Base-by-base conservation (phyloP, 371 early-diverging fungal genomes). In the Apophysomyces variabilis region DNA sequence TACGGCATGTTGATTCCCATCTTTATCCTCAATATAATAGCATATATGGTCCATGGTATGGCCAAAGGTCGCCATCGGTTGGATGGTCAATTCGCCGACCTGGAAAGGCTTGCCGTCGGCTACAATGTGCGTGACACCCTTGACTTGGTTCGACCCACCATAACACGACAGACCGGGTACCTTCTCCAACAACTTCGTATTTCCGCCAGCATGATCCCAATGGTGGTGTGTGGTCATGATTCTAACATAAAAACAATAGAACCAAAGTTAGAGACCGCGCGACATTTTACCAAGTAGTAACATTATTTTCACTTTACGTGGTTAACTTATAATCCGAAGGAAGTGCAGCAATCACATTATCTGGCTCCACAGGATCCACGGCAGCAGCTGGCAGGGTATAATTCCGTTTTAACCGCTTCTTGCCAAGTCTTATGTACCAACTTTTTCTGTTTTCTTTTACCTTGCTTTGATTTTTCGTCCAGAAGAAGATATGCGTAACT, bases 11-110 rank as follows among this genome's bases (percentile, higher is more conserved):
- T 66, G 64, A 56, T 59, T 70, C 32, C 32, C 32, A 11, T 44
- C 39, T 14, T 62, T 45, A 46, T 86, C 89, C 43, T 70, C 78
- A 26, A 93, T 87, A 71, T 86, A 93, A 78, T 90, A 96, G 61
- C 89, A 88, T 9, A 94, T 85, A 66, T 90, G 90, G 58, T 95
- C 93, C 68, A 82, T 85, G 7, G 97, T 96, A 72, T 96, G 97
- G 59, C 96, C 91, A 35, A 80, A 77, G 1, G 95, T 95, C 68
- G 77, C 71, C 0, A 91, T 63, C 0, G 90, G 79, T 8, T 75
- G 75, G 11, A 91, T 66, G 2, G 76, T 73, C 26, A 93, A 69
- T 1, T 71, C 70, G 58, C 94, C 92, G 11, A 95, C 60, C 38
- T 82, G 79, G 76, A 93, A 90, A 8, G 60, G 39, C 16, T 60